Conservation (phyloP, 257 asterid genomes). For the Echium plantagineum region DNA sequence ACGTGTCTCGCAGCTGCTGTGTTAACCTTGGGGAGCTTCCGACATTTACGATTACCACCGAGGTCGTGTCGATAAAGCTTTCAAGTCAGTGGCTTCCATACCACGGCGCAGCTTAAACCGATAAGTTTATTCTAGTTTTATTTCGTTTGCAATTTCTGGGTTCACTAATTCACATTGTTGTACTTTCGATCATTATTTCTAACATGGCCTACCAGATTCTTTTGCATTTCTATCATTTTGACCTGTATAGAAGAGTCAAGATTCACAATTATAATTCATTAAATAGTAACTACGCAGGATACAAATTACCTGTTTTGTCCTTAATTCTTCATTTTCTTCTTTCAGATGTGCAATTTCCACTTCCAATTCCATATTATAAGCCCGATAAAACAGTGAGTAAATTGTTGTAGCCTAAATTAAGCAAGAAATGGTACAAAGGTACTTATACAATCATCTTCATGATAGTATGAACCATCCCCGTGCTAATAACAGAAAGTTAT, state of each 20-base stretch:
- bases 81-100: no score
- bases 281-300: neutral
- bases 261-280: neutral
- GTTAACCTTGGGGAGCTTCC: no score
- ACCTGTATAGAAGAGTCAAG: constrained; percentile 14
- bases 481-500: neutral
- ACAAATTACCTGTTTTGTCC: constrained; percentile 52
- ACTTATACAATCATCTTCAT: neutral
- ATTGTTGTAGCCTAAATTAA: neutral
- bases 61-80: no score
- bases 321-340: constrained; percentile 70
- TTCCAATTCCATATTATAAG: constrained; percentile 79
- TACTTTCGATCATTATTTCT: no score
- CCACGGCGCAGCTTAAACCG: no score
- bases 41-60: no score
- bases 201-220: constrained; percentile 41
- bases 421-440: neutral
- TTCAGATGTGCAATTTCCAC: constrained; percentile 81
- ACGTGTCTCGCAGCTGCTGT: no score
- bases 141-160: no score
- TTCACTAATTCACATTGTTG: no score
- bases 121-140: no score
- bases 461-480: no score
- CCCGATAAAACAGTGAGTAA: constrained; percentile 26
- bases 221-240: constrained; percentile 36